Evolutionary conservation across 2,329 filamentous ascomycete species (phyloP), one percentile per base, ranked within the genome.

Genomic region (Magnaporthiopsis incrustans): DNA sequence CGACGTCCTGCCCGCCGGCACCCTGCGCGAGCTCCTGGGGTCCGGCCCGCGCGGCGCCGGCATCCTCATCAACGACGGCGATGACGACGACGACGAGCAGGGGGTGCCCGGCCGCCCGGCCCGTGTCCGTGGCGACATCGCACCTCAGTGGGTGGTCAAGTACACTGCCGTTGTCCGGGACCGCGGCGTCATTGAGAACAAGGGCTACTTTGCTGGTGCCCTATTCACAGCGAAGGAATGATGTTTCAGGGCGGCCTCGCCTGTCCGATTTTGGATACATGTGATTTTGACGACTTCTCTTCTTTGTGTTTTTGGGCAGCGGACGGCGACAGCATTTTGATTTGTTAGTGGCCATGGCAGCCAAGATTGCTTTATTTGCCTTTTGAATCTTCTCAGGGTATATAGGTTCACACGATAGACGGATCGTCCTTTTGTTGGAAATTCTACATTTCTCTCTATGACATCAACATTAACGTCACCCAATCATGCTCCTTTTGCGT

Each of bases 111-210:
- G 69, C 64, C 78, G 73, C 64, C 74, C 67, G 67, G 73, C 72
- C 63, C 76, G 79, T 12, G 78, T 96, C 65, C 81, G 84, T 69
- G 93, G 92, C 5, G 87, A 97, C 68, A 83, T 98, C 61, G 84
- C 86, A 65, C 93, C 95, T 33, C 88, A 94, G 73, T 99, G 95
- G 94, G 95, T 98, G 33, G 89, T 94, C 69, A 96, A 98, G 74
- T 99, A 99, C 74, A 97, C 94, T 53, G 95, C 95, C 1, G 94
- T 98, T 65, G 91, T 98, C 57, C 90, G 90, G 75, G 90, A 98
- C 74, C 83, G 95, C 63, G 95, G 95, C 18, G 95, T 99, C 11
- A 94, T 99, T 68, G 95, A 99, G 81, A 97, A 95, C 74, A 99
- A 98, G 80, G 95, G 95, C 10, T 98, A 97, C 76, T 97, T 97